Evolutionary conservation across 352 stramenopile genomes (phyloP).

Genomic region (Globisporangium lucens): DNA sequence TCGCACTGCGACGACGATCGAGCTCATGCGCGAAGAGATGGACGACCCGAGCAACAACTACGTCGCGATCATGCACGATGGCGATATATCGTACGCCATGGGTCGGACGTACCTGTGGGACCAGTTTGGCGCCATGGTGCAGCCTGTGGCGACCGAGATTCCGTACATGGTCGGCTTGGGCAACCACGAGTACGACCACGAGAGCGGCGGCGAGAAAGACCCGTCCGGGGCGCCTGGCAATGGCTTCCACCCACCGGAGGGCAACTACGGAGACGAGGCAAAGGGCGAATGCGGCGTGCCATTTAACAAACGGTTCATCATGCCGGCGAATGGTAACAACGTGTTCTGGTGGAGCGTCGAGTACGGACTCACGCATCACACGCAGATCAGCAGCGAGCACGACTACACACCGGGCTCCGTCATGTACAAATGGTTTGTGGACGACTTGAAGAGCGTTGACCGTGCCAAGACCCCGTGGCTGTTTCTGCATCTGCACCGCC

Average conservation of each 20-base stretch:
- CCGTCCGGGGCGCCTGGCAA: slow-evolving; percentile 8
- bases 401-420: slow-evolving; percentile 75
- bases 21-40: slow-evolving; percentile 30
- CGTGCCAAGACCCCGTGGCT: slow-evolving; percentile 89
- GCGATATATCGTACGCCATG: slow-evolving; percentile 73
- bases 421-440: slow-evolving; percentile 88
- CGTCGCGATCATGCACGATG: slow-evolving; percentile 62
- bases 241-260: slow-evolving; percentile 24
- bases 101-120: slow-evolving; percentile 65
- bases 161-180: slow-evolving; percentile 54
- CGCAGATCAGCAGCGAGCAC: slow-evolving; percentile 91
- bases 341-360: slow-evolving; percentile 91
- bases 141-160: slow-evolving; percentile 48
- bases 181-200: slow-evolving; percentile 65
- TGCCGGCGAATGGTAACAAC: slow-evolving; percentile 44
- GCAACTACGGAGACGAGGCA: slow-evolving; percentile 61
- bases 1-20: slow-evolving; percentile 29
- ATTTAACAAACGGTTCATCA: slow-evolving; percentile 58
- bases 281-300: slow-evolving; percentile 59
- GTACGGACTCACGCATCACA: slow-evolving; percentile 85
- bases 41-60: slow-evolving; percentile 25
- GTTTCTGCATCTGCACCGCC: slow-evolving; percentile 87
- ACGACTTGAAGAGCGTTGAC: slow-evolving; percentile 81
- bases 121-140: slow-evolving; percentile 45
- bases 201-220: slow-evolving; percentile 40